A percentile compares a stretch with the other conserved stretches of the same genome.
phyloP scores from a whole-genome alignment of 2,329 filamentous ascomycete species.

The Xylariaceae sp. region DNA sequence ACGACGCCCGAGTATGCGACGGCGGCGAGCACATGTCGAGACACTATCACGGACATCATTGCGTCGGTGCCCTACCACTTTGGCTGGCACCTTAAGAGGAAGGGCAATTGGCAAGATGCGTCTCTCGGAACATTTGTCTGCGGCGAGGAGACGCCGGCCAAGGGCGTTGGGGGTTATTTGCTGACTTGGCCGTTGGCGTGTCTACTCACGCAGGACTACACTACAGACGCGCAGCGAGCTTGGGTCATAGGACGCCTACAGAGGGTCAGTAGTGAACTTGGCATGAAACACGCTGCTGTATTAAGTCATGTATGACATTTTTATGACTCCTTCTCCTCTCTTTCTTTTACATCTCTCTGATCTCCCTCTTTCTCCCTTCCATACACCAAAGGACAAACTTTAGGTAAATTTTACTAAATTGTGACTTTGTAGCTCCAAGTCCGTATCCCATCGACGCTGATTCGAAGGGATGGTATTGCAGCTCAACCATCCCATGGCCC shows the following conservation, averaged over 20 bases:
- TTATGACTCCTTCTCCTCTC: not conserved
- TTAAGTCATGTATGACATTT: conserved; percentile 45
- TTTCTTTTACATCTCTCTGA: conserved; percentile 1
- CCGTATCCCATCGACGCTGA: conserved; percentile 60
- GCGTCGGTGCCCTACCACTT: conserved; percentile 60
- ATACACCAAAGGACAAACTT: not conserved
- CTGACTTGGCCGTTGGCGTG: conserved; percentile 56
- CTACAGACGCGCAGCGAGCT: conserved; percentile 53
- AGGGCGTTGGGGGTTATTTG: conserved; percentile 56
- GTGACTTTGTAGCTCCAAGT: conserved; percentile 44
- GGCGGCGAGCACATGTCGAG: conserved; percentile 46
- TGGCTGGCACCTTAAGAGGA: conserved; percentile 51
- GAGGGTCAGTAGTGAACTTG: conserved; percentile 52
- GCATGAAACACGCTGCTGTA: conserved; percentile 55
- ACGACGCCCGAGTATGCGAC: conserved; percentile 60
- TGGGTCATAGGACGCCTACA: conserved; percentile 53
- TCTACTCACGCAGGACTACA: conserved; percentile 53
- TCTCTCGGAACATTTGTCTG: conserved; percentile 46
- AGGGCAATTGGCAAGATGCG: conserved; percentile 36
- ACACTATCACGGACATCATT: conserved; percentile 56
- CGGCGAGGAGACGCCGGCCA: conserved; percentile 46
- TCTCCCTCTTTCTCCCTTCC: not conserved
- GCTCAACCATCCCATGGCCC: conserved; percentile 38
- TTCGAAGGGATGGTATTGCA: conserved; percentile 49
- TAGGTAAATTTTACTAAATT: not conserved